Percentiles rank a stretch among this genome's conserved stretches.
Conservation (phyloP, 2,329 filamentous ascomycete species). For the Venturia oleaginea region DNA sequence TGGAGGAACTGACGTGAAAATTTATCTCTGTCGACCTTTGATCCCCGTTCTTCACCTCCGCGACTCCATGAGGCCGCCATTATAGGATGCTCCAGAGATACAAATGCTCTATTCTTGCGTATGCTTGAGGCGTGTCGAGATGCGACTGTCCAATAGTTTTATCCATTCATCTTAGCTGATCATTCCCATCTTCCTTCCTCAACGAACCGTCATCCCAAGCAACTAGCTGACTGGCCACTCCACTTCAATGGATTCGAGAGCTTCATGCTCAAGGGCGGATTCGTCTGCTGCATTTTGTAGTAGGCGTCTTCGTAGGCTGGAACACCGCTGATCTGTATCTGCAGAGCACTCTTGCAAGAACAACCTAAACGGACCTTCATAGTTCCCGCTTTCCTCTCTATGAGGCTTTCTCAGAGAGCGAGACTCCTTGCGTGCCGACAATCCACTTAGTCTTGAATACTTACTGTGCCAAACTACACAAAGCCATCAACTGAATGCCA, state of each 20-base stretch:
- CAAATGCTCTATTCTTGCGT: background rate
- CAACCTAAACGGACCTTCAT: slow-evolving; percentile 43
- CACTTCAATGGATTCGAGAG: slow-evolving; percentile 11
- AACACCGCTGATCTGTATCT: slow-evolving; percentile 24
- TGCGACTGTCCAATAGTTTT: background rate
- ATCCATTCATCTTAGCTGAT: background rate
- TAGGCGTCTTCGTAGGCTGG: slow-evolving; percentile 32
- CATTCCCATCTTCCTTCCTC: background rate
- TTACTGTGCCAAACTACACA: slow-evolving; percentile 17
- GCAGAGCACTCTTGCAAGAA: slow-evolving; percentile 38
- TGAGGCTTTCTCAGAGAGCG: slow-evolving; percentile 35
- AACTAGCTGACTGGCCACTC: slow-evolving; percentile 11
- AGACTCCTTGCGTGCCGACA: slow-evolving; percentile 47
- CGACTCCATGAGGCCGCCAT: background rate
- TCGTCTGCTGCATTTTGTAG: slow-evolving; percentile 37
- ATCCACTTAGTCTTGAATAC: slow-evolving; percentile 19
- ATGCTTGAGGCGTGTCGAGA: background rate
- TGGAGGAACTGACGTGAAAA: background rate
- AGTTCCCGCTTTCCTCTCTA: slow-evolving; percentile 44
- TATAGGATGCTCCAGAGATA: background rate
- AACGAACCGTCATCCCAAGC: background rate
- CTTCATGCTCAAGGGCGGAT: slow-evolving; percentile 4
- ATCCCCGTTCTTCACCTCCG: background rate
- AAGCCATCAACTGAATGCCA: background rate
- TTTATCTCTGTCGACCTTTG: background rate